Evolutionary conservation across 495 filamentous ascomycete genomes (phyloP).

Genomic region (Aspergillus olivimuriae): DNA sequence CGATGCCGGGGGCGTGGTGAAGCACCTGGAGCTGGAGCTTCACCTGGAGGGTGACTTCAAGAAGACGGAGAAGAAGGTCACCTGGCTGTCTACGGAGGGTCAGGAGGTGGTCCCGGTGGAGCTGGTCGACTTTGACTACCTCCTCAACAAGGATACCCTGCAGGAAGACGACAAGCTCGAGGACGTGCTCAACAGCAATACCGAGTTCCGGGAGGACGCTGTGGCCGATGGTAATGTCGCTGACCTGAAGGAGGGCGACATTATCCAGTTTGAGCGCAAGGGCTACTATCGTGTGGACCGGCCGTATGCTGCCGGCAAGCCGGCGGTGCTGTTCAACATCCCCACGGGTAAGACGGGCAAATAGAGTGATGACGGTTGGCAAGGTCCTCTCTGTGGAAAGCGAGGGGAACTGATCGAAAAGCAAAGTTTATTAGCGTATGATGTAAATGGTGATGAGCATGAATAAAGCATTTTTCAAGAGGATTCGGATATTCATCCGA

Average conservation of each 20-base stretch:
- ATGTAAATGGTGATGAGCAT: not conserved
- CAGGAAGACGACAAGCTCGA: constrained; percentile 76
- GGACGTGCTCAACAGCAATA: constrained; percentile 69
- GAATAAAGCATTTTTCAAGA: too few species aligned
- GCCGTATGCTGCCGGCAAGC: constrained; percentile 49
- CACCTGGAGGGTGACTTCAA: constrained; percentile 87
- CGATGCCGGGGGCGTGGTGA: constrained; percentile 52
- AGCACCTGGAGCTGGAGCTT: constrained; percentile 65
- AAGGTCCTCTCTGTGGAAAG: constrained; percentile 1
- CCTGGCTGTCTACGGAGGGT: constrained; percentile 68
- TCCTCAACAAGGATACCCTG: constrained; percentile 87
- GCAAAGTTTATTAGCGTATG: not conserved
- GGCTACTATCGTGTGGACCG: constrained; percentile 81
- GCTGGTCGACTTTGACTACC: constrained; percentile 84
- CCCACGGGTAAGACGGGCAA: constrained; percentile 59
- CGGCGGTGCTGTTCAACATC: constrained; percentile 72
- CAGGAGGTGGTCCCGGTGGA: constrained; percentile 76
- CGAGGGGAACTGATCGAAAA: constrained; percentile 1
- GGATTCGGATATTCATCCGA: too few species aligned
- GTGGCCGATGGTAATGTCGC: constrained; percentile 76
- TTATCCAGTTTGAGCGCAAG: constrained; percentile 91
- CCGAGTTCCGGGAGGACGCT: constrained; percentile 67
- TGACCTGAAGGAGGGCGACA: constrained; percentile 69
- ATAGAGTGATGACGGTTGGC: constrained; percentile 16
- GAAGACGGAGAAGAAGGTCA: constrained; percentile 91